phyloP scores from a whole-genome alignment of 164 flowering plant genomes.

The Santalum album region DNA sequence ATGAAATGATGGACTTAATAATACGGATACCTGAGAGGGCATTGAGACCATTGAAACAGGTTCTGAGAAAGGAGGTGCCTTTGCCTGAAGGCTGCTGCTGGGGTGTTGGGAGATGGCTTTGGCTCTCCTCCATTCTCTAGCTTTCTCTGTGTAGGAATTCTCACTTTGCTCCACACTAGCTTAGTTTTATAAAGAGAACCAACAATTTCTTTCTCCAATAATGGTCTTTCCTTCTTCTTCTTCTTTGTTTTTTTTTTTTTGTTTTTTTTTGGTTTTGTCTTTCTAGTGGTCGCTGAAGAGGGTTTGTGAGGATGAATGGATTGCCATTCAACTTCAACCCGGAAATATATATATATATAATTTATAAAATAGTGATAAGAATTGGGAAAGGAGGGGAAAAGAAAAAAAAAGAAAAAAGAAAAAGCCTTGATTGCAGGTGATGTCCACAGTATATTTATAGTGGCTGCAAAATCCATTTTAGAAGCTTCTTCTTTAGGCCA shows the following conservation, averaged over 20 bases:
- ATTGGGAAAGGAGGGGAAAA: too few relatives aligned
- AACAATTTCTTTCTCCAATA: background rate
- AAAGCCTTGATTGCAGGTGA: too few relatives aligned
- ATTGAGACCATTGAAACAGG: slow-evolving; percentile 35
- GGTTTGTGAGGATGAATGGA: slow-evolving; percentile 16
- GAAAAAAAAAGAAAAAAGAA: too few relatives aligned
- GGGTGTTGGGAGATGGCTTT: slow-evolving; percentile 14
- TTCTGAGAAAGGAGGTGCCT: slow-evolving; percentile 27
- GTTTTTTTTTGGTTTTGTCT: background rate
- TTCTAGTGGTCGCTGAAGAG: background rate
- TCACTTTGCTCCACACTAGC: background rate
- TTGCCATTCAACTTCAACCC: slow-evolving; percentile 7
- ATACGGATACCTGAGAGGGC: slow-evolving; percentile 21
- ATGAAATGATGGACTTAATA: background rate
- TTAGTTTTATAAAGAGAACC: background rate
- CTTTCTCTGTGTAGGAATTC: background rate
- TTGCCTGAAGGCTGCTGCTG: slow-evolving; percentile 11
- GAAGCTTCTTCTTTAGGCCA: too few relatives aligned
- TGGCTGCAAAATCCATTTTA: too few relatives aligned
- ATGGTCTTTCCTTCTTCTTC: background rate
- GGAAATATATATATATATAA: too few relatives aligned
- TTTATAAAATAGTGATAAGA: too few relatives aligned
- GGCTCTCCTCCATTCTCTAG: slow-evolving; percentile 29
- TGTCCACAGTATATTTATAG: too few relatives aligned
- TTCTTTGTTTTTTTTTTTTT: background rate